Percentiles rank a stretch among this genome's conserved stretches.
Evolutionary conservation across 2,329 filamentous ascomycete species (phyloP).

Genomic region (Bisporella sp.): DNA sequence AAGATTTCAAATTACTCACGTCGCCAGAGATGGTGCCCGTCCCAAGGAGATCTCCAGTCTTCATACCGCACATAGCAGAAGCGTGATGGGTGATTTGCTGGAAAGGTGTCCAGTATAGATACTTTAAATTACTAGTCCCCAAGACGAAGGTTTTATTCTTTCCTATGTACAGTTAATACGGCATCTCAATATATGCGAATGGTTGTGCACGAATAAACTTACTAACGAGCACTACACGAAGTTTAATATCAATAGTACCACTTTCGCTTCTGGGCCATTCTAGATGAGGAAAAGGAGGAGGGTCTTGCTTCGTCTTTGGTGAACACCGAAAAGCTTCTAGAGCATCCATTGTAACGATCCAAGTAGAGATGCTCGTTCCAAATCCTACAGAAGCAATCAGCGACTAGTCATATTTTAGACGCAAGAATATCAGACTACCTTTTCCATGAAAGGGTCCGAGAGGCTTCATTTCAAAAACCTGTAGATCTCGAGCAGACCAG

Average conservation of each 20-base stretch:
- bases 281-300: background rate
- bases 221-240: background rate
- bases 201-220: background rate
- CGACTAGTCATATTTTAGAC: background rate
- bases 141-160: slow-evolving; percentile 33
- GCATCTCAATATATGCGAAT: background rate
- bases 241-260: background rate
- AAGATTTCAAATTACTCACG: background rate
- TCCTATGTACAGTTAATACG: slow-evolving; percentile 20
- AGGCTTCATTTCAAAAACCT: slow-evolving; percentile 51
- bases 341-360: slow-evolving; percentile 53
- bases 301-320: slow-evolving; percentile 15
- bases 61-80: slow-evolving; percentile 27
- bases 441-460: slow-evolving; percentile 55
- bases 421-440: slow-evolving; percentile 15
- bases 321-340: slow-evolving; percentile 41
- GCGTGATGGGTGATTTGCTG: slow-evolving; percentile 30
- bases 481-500: slow-evolving; percentile 54
- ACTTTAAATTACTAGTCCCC: slow-evolving; percentile 24
- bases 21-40: slow-evolving; percentile 30
- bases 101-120: slow-evolving; percentile 33
- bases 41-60: slow-evolving; percentile 33
- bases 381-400: slow-evolving; percentile 29
- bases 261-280: background rate
- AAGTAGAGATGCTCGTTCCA: slow-evolving; percentile 50